Evolutionary conservation across 257 asterid species (phyloP).

Genomic region (Solanum arcanum): DNA sequence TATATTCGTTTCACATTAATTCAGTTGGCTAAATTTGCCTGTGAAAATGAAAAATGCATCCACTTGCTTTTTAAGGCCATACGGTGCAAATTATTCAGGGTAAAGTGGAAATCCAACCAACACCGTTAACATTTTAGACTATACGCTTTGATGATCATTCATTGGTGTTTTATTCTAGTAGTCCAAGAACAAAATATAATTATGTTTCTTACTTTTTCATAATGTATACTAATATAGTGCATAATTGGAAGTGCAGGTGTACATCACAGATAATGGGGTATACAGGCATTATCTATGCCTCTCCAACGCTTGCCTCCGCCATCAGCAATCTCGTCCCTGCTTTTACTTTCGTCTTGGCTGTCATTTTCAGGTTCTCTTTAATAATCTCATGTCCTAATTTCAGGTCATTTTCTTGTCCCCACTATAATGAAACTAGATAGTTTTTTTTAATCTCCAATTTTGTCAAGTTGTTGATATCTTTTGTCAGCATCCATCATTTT

Average conservation of each 20-base stretch:
- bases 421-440: background rate
- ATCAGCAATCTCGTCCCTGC: constrained; percentile 84
- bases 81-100: background rate
- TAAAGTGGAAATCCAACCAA: background rate
- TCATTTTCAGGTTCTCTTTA: constrained; percentile 15
- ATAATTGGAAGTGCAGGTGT: constrained; percentile 19
- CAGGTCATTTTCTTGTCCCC: background rate
- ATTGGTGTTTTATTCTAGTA: background rate
- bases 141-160: background rate
- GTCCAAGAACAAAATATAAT: background rate
- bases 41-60: background rate
- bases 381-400: background rate
- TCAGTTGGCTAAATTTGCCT: background rate
- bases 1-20: background rate
- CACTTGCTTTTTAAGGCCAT: background rate
- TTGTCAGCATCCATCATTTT: background rate
- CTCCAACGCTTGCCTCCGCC: constrained; percentile 85
- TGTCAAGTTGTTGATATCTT: background rate
- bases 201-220: background rate
- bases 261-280: constrained; percentile 59
- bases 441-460: background rate
- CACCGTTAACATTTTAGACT: background rate
- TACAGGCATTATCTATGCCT: constrained; percentile 49
- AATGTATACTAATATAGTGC: background rate
- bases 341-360: constrained; percentile 41